A percentile compares a stretch with the other conserved stretches of the same genome.
These are phyloP conservation scores for Niveomyces coronatus DNA, from an alignment of 2,329 filamentous ascomycete species.

Conservation along the genomic window DNA sequence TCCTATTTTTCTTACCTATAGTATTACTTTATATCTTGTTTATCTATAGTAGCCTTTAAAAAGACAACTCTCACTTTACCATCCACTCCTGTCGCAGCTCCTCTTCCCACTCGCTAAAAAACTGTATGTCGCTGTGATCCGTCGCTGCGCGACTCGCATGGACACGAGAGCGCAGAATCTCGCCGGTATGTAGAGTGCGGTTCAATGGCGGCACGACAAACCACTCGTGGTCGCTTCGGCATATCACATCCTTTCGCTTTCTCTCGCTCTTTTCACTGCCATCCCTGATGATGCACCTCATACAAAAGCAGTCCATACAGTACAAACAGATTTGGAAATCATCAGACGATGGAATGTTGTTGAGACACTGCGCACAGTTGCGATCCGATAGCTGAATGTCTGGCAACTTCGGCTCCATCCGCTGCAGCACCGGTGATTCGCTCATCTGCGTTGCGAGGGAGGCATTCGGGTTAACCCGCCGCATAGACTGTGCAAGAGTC, in stretches of 20 bases:
- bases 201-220: slow-evolving; percentile 26
- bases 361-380: slow-evolving; percentile 29
- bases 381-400: slow-evolving; percentile 24
- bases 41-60: background rate
- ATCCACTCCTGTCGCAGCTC: slow-evolving; percentile 22
- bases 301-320: slow-evolving; percentile 30
- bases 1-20: background rate
- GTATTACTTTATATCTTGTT: background rate
- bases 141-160: too few relatives aligned
- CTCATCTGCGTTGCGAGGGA: slow-evolving; percentile 16
- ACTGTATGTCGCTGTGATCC: slow-evolving; percentile 19
- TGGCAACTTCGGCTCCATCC: slow-evolving; percentile 26
- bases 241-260: slow-evolving; percentile 21
- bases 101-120: slow-evolving; percentile 27
- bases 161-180: too few relatives aligned
- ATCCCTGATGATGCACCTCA: slow-evolving; percentile 21
- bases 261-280: slow-evolving; percentile 22
- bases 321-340: slow-evolving; percentile 26
- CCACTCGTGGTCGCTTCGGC: slow-evolving; percentile 29
- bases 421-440: slow-evolving; percentile 19
- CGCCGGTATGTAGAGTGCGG: slow-evolving; percentile 25
- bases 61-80: too few relatives aligned
- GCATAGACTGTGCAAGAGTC: slow-evolving; percentile 29
- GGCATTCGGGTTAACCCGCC: slow-evolving; percentile 22
- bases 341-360: slow-evolving; percentile 21